Base-by-base conservation (phyloP, 2,329 filamentous ascomycete genomes). In the Trichothecium roseum region DNA sequence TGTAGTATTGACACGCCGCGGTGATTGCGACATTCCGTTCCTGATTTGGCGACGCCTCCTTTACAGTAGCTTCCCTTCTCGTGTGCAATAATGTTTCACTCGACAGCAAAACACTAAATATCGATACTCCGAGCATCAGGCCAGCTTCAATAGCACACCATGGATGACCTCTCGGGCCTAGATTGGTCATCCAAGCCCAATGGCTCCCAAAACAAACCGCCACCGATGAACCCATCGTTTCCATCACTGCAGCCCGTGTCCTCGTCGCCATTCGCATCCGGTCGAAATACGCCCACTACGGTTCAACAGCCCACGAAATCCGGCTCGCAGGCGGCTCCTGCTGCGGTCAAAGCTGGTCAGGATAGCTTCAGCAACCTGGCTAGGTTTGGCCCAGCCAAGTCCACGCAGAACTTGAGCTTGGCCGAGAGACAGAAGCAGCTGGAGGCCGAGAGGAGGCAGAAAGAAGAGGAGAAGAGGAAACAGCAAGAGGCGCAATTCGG, bases 331-430 rank as follows among this genome's bases (percentile, higher is more conserved):
- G 12, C 74, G 75, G 14, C 49, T 76, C 28, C 43, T 38, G 28
- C 36, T 28, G 45, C 62, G 3, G 39, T 59, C 4, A 82, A 72
- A 45, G 50, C 77, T 26, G 57, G 72, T 5, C 60, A 69, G 32
- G 84, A 91, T 52, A 86, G 81, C 63, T 91, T 91, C 60, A 83
- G 84, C 50, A 82, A 78, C 48, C 64, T 91, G 35, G 67, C 87
- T 41, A 77, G 70, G 45, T 77, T 81, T 48, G 56, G 55, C 13
- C 46, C 54, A 5, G 62, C 69, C 34, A 79, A 78, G 54, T 59
- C 62, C 36, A 73, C 70, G 20, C 81, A 78, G 55, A 91, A 82
- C 43, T 65, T 95, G 13, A 81, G 76, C 41, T 60, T 94, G 45
- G 74, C 83, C 44, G 84, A 94, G 56, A 80, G 86, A 49, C 84